phyloP scores from a whole-genome alignment of 176 grass and related monocot species.

The Saccharum officinarum region DNA sequence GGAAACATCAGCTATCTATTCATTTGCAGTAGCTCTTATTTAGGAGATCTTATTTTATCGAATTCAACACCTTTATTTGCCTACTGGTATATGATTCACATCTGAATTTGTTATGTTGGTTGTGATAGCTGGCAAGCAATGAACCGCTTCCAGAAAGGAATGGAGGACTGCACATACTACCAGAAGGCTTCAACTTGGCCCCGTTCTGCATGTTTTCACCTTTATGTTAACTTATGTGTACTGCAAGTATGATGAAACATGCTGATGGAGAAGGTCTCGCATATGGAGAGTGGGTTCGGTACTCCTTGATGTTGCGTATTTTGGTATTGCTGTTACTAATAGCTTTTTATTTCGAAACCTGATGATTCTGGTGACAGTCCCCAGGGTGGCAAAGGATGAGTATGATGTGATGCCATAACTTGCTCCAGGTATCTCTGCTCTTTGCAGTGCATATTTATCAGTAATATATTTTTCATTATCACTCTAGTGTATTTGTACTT shows the following conservation, averaged over 20 bases:
- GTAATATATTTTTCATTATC: background rate
- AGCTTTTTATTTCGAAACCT: background rate
- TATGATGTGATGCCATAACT: background rate
- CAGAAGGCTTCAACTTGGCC: background rate
- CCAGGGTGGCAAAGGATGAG: constrained; percentile 8
- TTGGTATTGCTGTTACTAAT: background rate
- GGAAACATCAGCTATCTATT: background rate
- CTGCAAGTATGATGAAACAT: background rate
- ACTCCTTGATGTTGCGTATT: background rate
- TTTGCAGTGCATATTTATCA: background rate
- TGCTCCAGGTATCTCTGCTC: background rate
- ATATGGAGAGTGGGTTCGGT: background rate
- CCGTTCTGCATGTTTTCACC: background rate
- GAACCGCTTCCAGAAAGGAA: background rate
- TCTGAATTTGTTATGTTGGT: background rate
- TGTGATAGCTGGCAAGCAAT: background rate
- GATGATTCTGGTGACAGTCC: background rate
- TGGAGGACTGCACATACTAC: background rate
- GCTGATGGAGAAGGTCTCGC: background rate
- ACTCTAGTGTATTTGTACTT: background rate
- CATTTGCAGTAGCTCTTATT: background rate
- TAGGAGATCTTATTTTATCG: background rate
- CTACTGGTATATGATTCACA: background rate
- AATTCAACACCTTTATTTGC: background rate
- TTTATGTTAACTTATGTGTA: background rate